phyloP scores from a whole-genome alignment of 2,329 filamentous ascomycete genomes.

The Cytospora chrysosperma region DNA sequence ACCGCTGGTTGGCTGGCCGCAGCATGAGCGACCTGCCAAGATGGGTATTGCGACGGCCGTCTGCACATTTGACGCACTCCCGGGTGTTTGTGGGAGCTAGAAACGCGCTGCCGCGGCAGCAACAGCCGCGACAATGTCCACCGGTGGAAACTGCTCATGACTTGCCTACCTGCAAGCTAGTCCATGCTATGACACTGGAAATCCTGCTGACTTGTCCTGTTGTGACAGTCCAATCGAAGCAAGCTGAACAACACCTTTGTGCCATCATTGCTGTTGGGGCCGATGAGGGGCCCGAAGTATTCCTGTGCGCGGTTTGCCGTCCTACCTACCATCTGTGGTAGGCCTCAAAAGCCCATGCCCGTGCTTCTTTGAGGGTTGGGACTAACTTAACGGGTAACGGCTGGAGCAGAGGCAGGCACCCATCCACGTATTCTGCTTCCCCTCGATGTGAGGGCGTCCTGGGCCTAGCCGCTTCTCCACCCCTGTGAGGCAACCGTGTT shows the following conservation, averaged over 20 bases:
- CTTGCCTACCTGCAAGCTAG: neutral
- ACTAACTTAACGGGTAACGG: neutral
- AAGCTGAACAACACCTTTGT: neutral
- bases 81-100: neutral
- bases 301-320: neutral
- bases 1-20: conserved; percentile 3
- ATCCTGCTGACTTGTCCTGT: neutral
- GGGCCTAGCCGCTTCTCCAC: neutral
- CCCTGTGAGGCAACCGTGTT: neutral
- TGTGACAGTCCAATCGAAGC: neutral
- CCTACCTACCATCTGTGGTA: neutral
- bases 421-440: neutral
- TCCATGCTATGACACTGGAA: neutral
- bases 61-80: neutral
- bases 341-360: neutral
- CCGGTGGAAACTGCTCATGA: neutral
- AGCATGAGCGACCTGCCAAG: neutral
- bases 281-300: neutral
- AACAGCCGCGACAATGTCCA: neutral
- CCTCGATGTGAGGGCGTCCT: neutral
- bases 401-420: neutral
- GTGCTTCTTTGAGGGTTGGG: neutral
- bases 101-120: neutral
- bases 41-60: neutral
- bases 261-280: neutral